A percentile compares a stretch with the other conserved stretches of the same genome.
Evolutionary conservation across 768 basidiomycete species (phyloP).

Genomic region (Tephrocybe sp.): DNA sequence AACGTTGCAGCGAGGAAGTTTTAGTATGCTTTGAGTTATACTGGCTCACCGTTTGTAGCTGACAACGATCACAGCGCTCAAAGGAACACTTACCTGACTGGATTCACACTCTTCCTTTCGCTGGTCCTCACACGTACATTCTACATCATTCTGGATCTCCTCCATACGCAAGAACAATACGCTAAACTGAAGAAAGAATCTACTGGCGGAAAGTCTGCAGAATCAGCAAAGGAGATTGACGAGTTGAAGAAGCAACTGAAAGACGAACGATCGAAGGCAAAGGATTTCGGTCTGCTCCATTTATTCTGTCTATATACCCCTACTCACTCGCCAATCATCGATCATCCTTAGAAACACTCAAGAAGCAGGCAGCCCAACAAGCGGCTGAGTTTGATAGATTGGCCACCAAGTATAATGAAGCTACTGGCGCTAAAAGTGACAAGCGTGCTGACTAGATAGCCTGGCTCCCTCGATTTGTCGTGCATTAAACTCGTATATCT

Average conservation of each 20-base stretch:
- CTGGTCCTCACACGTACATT: slow-evolving; percentile 92
- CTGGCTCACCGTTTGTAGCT: not conserved
- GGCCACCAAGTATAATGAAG: slow-evolving; percentile 71
- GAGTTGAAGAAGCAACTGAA: slow-evolving; percentile 69
- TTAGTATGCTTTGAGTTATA: slow-evolving; percentile 55
- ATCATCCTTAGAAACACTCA: slow-evolving; percentile 78
- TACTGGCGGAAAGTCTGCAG: slow-evolving; percentile 26
- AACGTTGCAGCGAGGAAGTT: slow-evolving; percentile 90
- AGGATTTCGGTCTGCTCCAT: slow-evolving; percentile 55
- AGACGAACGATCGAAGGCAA: slow-evolving; percentile 51
- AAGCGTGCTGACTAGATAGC: slow-evolving; percentile 67
- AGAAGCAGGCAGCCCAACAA: slow-evolving; percentile 80
- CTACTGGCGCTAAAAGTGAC: slow-evolving; percentile 51
- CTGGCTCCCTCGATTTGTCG: not conserved
- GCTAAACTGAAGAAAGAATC: slow-evolving; percentile 71
- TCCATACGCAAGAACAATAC: slow-evolving; percentile 86
- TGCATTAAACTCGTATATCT: not conserved
- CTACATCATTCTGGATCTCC: slow-evolving; percentile 87
- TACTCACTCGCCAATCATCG: too few relatives aligned
- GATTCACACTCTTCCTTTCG: slow-evolving; percentile 93
- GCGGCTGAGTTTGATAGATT: slow-evolving; percentile 80
- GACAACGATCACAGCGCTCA: slow-evolving; percentile 55
- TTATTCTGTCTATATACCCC: too few relatives aligned
- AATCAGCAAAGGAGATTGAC: slow-evolving; percentile 54
- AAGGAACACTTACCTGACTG: slow-evolving; percentile 89